Evolutionary conservation across 208 protist genomes (phyloP).

Genomic region (Naegleria gruberi): DNA sequence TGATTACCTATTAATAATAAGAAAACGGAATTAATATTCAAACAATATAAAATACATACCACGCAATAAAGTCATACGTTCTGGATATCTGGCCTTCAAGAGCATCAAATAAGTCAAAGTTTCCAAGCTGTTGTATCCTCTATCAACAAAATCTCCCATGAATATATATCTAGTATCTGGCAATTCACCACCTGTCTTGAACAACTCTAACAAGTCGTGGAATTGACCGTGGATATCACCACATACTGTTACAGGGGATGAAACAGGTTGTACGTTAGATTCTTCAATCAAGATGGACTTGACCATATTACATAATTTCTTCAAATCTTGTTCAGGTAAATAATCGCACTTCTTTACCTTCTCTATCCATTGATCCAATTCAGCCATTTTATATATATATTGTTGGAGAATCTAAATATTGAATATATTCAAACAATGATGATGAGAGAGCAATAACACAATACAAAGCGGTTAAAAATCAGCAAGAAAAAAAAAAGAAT

Average conservation of each 20-base stretch:
- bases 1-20: too few species aligned
- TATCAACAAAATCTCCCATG: constrained; percentile 89
- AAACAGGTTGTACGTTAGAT: constrained; percentile 84
- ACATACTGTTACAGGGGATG: constrained; percentile 85
- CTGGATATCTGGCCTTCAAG: constrained; percentile 76
- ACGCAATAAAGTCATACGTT: constrained; percentile 67
- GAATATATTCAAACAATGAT: too few species aligned
- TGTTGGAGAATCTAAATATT: too few species aligned
- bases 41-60: too few species aligned
- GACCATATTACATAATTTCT: constrained; percentile 28
- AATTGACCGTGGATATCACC: constrained; percentile 99
- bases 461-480: too few species aligned
- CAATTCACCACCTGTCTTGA: constrained; percentile 79
- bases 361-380: constrained; percentile 56
- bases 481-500: too few species aligned
- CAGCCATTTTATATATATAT: not conserved
- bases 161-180: constrained; percentile 68
- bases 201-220: constrained; percentile 89
- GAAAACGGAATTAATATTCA: too few species aligned
- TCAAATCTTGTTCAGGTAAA: constrained; percentile 30
- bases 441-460: too few species aligned
- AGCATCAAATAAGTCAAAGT: constrained; percentile 78
- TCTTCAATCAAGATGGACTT: constrained; percentile 68
- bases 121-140: constrained; percentile 85
- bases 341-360: constrained; percentile 49